These are phyloP conservation scores for Ogataea pilisensis DNA, from an alignment of 805 yeast genomes.

Conservation along the genomic window DNA sequence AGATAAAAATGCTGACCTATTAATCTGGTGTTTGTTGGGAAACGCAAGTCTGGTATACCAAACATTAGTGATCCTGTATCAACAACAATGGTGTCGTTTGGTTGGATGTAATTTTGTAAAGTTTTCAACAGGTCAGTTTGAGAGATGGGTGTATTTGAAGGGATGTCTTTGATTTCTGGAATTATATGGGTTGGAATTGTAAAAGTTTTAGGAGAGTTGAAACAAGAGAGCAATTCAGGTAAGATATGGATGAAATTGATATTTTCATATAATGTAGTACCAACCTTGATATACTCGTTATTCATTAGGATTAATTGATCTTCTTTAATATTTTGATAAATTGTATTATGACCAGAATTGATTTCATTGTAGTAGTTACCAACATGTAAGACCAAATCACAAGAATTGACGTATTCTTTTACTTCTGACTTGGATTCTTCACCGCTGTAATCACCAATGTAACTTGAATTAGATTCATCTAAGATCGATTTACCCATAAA, in stretches of 20 bases:
- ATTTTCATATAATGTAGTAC: constrained; percentile 32
- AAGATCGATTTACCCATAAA: constrained; percentile 68
- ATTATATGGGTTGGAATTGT: constrained; percentile 19
- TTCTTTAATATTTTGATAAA: constrained; percentile 36
- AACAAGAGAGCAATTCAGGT: constrained; percentile 38
- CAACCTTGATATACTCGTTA: constrained; percentile 49
- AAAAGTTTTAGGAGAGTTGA: no score
- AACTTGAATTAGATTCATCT: constrained; percentile 63
- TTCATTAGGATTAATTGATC: constrained; percentile 46
- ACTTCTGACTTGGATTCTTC: constrained; percentile 46
- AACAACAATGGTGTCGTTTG: constrained; percentile 67
- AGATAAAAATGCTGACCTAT: constrained; percentile 73
- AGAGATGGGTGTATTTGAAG: constrained; percentile 37
- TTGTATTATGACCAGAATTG: constrained; percentile 63
- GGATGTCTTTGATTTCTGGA: constrained; percentile 17
- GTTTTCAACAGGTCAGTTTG: constrained; percentile 42
- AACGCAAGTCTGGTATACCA: constrained; percentile 61
- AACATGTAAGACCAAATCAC: constrained; percentile 67
- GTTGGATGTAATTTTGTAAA: constrained; percentile 34
- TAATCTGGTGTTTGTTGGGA: constrained; percentile 50
- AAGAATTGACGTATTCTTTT: constrained; percentile 41
- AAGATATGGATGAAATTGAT: constrained; percentile 50
- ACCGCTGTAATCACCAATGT: constrained; percentile 74
- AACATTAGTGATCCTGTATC: constrained; percentile 86
- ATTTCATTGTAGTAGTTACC: constrained; percentile 69